Percentiles rank a stretch among this genome's conserved stretches.
These are phyloP conservation scores for Trypanosoma rangeli DNA, from an alignment of 208 protist species.

Conservation along the genomic window DNA sequence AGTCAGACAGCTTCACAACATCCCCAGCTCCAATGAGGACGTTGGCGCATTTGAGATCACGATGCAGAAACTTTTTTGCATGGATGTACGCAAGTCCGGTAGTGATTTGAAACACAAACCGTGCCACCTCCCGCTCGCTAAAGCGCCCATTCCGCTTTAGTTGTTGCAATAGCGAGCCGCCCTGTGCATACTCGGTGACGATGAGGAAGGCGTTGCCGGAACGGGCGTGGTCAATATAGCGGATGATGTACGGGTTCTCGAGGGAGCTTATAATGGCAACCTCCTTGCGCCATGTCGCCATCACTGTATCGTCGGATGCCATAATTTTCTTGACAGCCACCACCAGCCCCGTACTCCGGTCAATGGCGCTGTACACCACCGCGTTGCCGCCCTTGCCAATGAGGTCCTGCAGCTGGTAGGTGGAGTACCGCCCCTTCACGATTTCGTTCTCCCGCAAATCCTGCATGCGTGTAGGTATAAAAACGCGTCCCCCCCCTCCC, in stretches of 20 bases:
- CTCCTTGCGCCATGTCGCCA: slow-evolving; percentile 66
- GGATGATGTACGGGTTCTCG: slow-evolving; percentile 52
- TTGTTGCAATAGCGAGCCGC: slow-evolving; percentile 58
- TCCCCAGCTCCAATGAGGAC: slow-evolving; percentile 56
- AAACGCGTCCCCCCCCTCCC: neutral
- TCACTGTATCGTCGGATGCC: slow-evolving; percentile 38
- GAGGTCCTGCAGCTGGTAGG: slow-evolving; percentile 70
- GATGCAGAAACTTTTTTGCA: slow-evolving; percentile 64
- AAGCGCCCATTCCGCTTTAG: slow-evolving; percentile 28
- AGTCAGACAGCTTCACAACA: slow-evolving; percentile 87
- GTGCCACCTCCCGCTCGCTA: slow-evolving; percentile 40
- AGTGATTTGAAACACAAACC: slow-evolving; percentile 57
- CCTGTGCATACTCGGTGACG: slow-evolving; percentile 70
- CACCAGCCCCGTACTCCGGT: slow-evolving; percentile 38
- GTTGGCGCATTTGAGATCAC: slow-evolving; percentile 91
- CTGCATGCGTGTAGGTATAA: neutral
- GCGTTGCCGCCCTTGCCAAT: slow-evolving; percentile 78
- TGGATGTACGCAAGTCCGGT: slow-evolving; percentile 69
- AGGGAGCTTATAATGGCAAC: slow-evolving; percentile 66
- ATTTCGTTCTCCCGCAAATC: slow-evolving; percentile 17
- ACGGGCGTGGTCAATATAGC: slow-evolving; percentile 84
- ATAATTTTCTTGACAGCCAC: slow-evolving; percentile 79
- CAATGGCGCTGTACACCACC: slow-evolving; percentile 66
- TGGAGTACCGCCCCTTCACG: slow-evolving; percentile 80
- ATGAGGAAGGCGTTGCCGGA: slow-evolving; percentile 58